A percentile compares a stretch with the other conserved stretches of the same genome.
phyloP scores from a whole-genome alignment of 2,329 filamentous ascomycete species.

The Onygenales sp. region DNA sequence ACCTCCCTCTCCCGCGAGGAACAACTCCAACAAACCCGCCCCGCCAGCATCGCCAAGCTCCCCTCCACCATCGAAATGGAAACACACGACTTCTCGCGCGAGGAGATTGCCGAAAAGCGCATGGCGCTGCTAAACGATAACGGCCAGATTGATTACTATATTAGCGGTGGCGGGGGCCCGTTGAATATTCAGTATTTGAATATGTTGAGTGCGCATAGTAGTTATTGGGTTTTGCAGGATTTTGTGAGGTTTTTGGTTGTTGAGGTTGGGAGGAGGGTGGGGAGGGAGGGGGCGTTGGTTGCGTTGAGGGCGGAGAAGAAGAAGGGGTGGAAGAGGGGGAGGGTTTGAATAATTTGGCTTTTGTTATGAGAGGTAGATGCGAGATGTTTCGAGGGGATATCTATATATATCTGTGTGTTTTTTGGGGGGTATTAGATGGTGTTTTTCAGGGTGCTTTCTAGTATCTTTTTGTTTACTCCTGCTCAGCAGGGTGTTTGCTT shows the following conservation, averaged over 20 bases:
- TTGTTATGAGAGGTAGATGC: neutral
- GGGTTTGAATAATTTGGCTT: neutral
- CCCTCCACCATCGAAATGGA: slow-evolving; percentile 79
- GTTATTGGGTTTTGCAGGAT: slow-evolving; percentile 82
- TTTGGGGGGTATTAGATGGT: too few relatives aligned
- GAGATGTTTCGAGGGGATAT: too few relatives aligned
- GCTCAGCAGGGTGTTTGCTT: too few relatives aligned
- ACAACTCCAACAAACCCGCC: slow-evolving; percentile 14
- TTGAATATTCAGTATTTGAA: slow-evolving; percentile 94
- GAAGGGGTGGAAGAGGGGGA: slow-evolving; percentile 39
- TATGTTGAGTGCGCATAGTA: slow-evolving; percentile 91
- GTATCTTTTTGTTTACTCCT: too few relatives aligned
- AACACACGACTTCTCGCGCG: slow-evolving; percentile 85
- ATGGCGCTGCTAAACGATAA: slow-evolving; percentile 89
- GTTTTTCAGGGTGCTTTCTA: too few relatives aligned
- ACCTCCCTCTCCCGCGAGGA: slow-evolving; percentile 40
- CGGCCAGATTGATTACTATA: slow-evolving; percentile 84
- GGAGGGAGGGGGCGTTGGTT: slow-evolving; percentile 49
- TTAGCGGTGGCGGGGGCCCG: slow-evolving; percentile 74
- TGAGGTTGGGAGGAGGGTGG: slow-evolving; percentile 69
- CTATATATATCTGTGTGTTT: too few relatives aligned
- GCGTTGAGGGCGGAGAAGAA: slow-evolving; percentile 47
- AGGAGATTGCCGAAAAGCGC: slow-evolving; percentile 85
- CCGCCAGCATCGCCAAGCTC: slow-evolving; percentile 51
- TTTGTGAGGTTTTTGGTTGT: slow-evolving; percentile 85